Base-by-base conservation (phyloP, 2,329 filamentous ascomycete genomes). In the Nakataea oryzae region DNA sequence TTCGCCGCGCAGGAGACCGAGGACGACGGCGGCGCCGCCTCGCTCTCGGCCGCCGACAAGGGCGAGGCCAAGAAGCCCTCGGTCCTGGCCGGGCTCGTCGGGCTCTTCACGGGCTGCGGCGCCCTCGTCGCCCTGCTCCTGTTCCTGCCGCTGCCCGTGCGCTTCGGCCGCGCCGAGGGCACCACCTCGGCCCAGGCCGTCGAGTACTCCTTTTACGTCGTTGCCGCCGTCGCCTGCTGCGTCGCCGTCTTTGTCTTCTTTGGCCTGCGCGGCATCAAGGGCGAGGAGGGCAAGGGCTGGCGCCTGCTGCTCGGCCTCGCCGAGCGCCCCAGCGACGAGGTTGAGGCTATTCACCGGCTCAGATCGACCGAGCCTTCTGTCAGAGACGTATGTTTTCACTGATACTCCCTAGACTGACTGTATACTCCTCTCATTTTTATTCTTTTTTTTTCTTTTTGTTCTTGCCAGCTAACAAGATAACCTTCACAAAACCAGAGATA, bases 21-120 rank as follows among this genome's bases (percentile, higher is more conserved):
- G 24, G 58, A 24, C 6, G 65, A 62, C 3, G 61, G 62, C 12
- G 62, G 62, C 32, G 62, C 34, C 27, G 55, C 1, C 30, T 54
- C 26, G 55, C 65, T 9, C 27, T 62, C 59, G 14, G 60, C 61
- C 58, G 56, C 66, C 65, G 54, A 69, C 66, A 67, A 71, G 66
- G 57, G 63, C n/a, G 68, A 62, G 30, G 67, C 68, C 21, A 74
- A 75, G n/a, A 81, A 81, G 65, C 80, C 83, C 1, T 80, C 81
- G 1, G 78, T 79, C 24, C 81, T 99, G 29, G 93, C 95, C 21
- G 95, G 95, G 0, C 86, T 93, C 60, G 95, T 99, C 6, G 95
- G 95, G 5, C 79, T 96, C 63, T 96, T 96, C 71, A 96, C 95
- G 9, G 95, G 95, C 28, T 91, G 90, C 69, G 95, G 95, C 64